Base-by-base conservation (phyloP, 1,284 basidiomycete genomes). In the Cutaneotrichosporon mucoides region DNA sequence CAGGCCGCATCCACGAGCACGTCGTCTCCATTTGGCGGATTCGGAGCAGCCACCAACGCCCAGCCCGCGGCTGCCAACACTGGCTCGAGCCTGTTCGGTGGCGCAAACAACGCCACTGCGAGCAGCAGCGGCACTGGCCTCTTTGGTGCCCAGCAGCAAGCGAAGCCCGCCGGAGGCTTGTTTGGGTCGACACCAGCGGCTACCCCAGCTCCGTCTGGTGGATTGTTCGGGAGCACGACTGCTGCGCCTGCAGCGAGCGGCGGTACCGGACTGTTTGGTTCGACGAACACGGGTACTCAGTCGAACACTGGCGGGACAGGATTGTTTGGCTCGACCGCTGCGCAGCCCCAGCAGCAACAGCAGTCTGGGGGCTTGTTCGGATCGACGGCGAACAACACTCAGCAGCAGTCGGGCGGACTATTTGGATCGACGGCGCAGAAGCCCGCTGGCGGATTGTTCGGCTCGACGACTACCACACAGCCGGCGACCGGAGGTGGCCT, bases 391-490 rank as follows among this genome's bases (percentile, higher is more conserved):
- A 54, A 48, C 58, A 55, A 6, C 24, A 24, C 24, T n/a, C 57
- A 58, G 45, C 49, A 51, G 16, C 49, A 51, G 35, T 62, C 69
- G 4, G 70, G 71, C 5, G 71, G 73, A 8, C 65, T 77, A 59
- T 78, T 79, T 60, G 76, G 76, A 13, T 64, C 65, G 43, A 53
- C 62, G 5, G 65, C 67, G 61, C 51, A 68, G 9, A 58, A 61
- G 37, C 54, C 54, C 24, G 24, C 62, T 10, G 63, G 77, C 5
- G 77, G 81, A 50, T 68, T 86, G 13, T 87, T 88, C 66, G 82
- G 84, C 15, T 45, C 52, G n/a, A 58, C 63, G 38, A 58, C 66
- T 36, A 66, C 61, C 5, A 63, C 64, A 37, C 46, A 63, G 15
- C 45, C 61, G 33, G 44, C 53, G 2, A 36, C 59, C 7, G 56